Conservation (phyloP, 768 basidiomycete species). For the Tulasnella sp. region DNA sequence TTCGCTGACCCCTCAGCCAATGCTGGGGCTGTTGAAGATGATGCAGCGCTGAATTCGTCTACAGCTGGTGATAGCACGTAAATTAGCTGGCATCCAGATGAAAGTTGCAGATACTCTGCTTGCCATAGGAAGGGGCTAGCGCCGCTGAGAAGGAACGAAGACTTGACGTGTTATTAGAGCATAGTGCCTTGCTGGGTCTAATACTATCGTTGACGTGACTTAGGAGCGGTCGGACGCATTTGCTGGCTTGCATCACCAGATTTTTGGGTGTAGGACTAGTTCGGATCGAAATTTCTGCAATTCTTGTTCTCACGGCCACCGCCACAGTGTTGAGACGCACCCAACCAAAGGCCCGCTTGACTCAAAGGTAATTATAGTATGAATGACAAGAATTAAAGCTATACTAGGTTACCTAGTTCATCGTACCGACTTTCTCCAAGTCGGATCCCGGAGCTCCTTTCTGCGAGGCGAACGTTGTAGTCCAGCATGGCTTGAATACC, state of each 20-base stretch:
- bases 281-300: neutral
- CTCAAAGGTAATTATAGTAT: neutral
- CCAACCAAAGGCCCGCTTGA: neutral
- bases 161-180: neutral
- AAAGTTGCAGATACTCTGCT: neutral
- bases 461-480: slow-evolving; percentile 8
- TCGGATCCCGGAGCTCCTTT: neutral
- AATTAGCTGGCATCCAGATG: neutral
- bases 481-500: neutral
- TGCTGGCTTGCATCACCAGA: slow-evolving; percentile 5
- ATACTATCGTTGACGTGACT: slow-evolving; percentile 8
- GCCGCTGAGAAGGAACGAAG: neutral
- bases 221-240: slow-evolving; percentile 4
- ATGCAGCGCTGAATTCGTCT: neutral
- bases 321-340: neutral
- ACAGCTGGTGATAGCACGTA: neutral
- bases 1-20: neutral
- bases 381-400: neutral
- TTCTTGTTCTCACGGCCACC: neutral
- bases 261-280: neutral
- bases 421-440: slow-evolving; percentile 19
- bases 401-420: neutral
- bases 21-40: neutral
- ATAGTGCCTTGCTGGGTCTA: neutral
- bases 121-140: neutral